Base-by-base conservation (phyloP, 352 stramenopile genomes). In the Albugo candida region DNA sequence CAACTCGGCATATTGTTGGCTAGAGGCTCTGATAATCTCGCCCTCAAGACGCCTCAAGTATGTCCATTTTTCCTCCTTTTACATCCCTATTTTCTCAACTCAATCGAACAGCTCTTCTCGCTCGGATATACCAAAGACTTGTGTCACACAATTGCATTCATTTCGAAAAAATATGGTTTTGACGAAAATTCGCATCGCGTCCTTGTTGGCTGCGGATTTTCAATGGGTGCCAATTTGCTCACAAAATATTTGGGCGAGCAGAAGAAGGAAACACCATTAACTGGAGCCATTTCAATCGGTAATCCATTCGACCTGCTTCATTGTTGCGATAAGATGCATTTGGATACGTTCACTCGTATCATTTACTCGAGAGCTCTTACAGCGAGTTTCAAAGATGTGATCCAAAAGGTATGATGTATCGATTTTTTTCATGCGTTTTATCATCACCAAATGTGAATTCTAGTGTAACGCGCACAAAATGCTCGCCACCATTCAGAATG, bases 181-280 rank as follows among this genome's bases (percentile, higher is more conserved):
- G 36, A 36, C 13, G 17, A 19, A 19, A 43, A 43, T 24, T 8
- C 17, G 8, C 11, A 39, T 5, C 54, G 75, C 41, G 5, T 20
- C 36, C 62, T 78, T 38, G 41, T 83, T 11, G 69, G 58, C 14
- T 45, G 81, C 13, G 72, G 72, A 8, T 85, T 81, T 47, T 85
- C 72, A 6, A 72, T 85, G 57, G 72, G 70, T 10, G 70, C 67
- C 3, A 83, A 85, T 45, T 66, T 85, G 11, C 53, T 88, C 40
- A 65, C 79, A 41, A 88, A 88, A 55, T 85, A 78, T 52, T 47
- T 85, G 1, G 72, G 70, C 0, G 72, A 85, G 48, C 57, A 81
- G 34, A 54, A 67, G 2, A 41, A 64, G 5, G 41, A 59, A 2
- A 47, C 52, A 21, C 47, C 44, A 45, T 48, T 82, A 12, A 69